These are phyloP conservation scores for Lipomyces anomalus DNA, from an alignment of 805 yeast species.

Conservation along the genomic window DNA sequence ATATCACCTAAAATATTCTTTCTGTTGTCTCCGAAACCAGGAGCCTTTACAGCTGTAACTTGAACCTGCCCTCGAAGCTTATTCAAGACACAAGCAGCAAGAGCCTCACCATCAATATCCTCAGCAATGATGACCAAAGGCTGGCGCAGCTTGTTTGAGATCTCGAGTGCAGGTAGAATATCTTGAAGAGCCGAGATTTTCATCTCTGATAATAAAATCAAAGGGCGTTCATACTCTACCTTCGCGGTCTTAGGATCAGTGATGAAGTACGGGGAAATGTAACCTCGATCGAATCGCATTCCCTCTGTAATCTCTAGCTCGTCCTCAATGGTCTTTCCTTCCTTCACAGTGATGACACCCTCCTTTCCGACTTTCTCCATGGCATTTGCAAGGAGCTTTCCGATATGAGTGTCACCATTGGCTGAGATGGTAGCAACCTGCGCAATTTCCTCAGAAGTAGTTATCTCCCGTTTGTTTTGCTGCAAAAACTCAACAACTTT, in stretches of 20 bases:
- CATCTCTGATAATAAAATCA: constrained; percentile 83
- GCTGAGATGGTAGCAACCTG: constrained; percentile 98
- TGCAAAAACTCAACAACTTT: constrained; percentile 82
- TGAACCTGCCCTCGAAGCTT: constrained; percentile 97
- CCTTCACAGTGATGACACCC: constrained; percentile 97
- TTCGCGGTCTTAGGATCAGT: constrained; percentile 88
- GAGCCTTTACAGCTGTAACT: constrained; percentile 96
- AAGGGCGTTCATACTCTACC: constrained; percentile 92
- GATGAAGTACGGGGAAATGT: constrained; percentile 92
- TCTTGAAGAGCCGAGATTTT: constrained; percentile 86
- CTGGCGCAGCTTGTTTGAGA: constrained; percentile 88
- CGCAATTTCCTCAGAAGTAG: constrained; percentile 90
- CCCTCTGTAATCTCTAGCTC: constrained; percentile 97
- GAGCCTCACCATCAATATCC: constrained; percentile 96
- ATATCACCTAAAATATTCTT: constrained; percentile 93
- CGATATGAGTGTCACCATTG: constrained; percentile 91
- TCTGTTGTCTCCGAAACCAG: constrained; percentile 99
- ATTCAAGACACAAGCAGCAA: constrained; percentile 95
- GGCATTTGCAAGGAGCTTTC: constrained; percentile 84
- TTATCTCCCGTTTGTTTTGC: constrained; percentile 82
- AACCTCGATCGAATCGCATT: constrained; percentile 97
- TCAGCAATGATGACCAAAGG: constrained; percentile 92
- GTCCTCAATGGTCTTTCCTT: constrained; percentile 94
- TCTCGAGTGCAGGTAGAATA: constrained; percentile 84
- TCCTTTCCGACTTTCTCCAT: constrained; percentile 99